Conservation (phyloP, 768 basidiomycete species). For the Lactarius quietus region DNA sequence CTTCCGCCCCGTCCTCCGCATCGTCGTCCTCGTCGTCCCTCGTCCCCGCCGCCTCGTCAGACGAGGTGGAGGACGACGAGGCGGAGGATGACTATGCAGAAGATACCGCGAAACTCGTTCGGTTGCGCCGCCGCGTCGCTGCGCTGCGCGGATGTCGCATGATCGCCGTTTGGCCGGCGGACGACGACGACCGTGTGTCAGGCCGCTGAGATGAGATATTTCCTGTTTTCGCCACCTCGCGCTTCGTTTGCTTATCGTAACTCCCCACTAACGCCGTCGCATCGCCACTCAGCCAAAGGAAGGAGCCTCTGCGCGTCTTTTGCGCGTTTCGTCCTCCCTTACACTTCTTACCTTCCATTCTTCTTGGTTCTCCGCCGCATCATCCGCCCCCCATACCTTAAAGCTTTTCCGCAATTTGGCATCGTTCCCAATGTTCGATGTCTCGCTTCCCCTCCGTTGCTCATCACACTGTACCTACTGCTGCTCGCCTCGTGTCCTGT, state of each 20-base stretch:
- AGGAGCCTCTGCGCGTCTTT: not conserved
- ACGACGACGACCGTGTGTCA: conserved; percentile 24
- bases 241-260: not conserved
- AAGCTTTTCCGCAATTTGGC: too few species aligned
- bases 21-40: not conserved
- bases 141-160: conserved; percentile 23
- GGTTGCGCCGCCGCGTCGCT: conserved; percentile 21
- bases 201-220: conserved; percentile 15
- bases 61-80: conserved; percentile 1
- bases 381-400: too few species aligned
- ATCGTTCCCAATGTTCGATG: too few species aligned
- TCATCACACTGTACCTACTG: not conserved
- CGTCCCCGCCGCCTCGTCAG: not conserved
- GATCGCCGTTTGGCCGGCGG: conserved; percentile 25
- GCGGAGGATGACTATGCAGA: conserved; percentile 1
- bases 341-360: too few species aligned
- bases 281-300: not conserved
- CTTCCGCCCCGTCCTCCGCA: not conserved
- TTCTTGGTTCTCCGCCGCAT: not conserved
- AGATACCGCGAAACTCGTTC: conserved; percentile 16
- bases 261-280: not conserved
- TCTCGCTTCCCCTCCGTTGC: too few species aligned
- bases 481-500: not conserved
- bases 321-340: not conserved
- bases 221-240: too few species aligned